phyloP scores from a whole-genome alignment of 805 yeast species.

The Monosporozyma solicola region DNA sequence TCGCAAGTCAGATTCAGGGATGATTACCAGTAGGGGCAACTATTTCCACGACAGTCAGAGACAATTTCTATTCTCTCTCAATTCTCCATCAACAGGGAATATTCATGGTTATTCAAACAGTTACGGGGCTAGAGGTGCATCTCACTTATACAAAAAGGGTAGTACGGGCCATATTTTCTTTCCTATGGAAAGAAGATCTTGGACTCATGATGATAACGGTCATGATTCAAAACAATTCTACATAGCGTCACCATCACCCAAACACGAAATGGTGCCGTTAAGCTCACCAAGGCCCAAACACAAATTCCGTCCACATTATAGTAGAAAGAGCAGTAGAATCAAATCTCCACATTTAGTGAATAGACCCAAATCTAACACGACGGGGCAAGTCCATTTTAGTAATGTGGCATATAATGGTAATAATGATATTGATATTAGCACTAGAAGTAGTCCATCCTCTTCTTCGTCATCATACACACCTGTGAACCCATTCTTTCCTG shows the following conservation, averaged over 20 bases:
- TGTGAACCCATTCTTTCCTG: conserved; percentile 2
- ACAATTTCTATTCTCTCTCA: conserved; percentile 6
- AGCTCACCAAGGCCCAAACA: not conserved
- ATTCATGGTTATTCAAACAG: not conserved
- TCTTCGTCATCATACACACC: not conserved
- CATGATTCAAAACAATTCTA: not conserved
- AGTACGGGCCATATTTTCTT: conserved; percentile 16
- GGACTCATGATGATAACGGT: not conserved
- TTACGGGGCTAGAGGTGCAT: not conserved
- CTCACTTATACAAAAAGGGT: conserved; percentile 9
- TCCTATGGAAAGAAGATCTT: conserved; percentile 4
- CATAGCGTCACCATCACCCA: not conserved
- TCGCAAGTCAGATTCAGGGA: conserved; percentile 19
- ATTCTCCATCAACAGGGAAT: conserved; percentile 12
- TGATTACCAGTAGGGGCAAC: not conserved
- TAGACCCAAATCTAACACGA: conserved; percentile 2
- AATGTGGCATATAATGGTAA: not conserved
- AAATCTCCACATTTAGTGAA: not conserved
- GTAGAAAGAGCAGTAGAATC: not conserved
- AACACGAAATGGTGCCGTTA: not conserved
- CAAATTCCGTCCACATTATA: not conserved
- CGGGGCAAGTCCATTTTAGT: not conserved
- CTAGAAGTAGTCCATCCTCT: not conserved
- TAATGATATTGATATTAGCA: not conserved
- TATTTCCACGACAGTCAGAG: conserved; percentile 1